A percentile compares a stretch with the other conserved stretches of the same genome.
phyloP scores from a whole-genome alignment of 73 alveolate species.

The Paramecium octaurelia region DNA sequence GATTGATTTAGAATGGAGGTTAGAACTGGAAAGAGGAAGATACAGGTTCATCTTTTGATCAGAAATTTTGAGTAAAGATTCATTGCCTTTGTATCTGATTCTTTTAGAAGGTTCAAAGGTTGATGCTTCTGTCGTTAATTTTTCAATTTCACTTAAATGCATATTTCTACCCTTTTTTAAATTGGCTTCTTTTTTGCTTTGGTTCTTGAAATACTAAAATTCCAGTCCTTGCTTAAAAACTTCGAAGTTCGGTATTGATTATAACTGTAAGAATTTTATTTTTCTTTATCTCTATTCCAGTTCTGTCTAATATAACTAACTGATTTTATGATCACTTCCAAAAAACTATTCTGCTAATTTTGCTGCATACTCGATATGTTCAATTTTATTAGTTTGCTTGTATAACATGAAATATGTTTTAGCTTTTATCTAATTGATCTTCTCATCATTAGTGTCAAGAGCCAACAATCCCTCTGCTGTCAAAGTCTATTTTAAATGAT shows the following conservation, averaged over 20 bases:
- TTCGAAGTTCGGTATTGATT: conserved; percentile 15
- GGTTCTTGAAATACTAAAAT: neutral
- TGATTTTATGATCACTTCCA: conserved; percentile 18
- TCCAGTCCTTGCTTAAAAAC: conserved; percentile 6
- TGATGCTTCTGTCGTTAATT: conserved; percentile 33
- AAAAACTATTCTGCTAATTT: neutral
- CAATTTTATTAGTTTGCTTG: neutral
- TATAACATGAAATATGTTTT: conserved; percentile 16
- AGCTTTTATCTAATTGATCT: conserved; percentile 30
- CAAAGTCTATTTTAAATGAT: neutral
- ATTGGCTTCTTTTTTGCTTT: neutral
- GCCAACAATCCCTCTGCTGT: neutral
- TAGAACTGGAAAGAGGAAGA: neutral
- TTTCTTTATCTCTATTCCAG: neutral
- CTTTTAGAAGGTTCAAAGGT: conserved; percentile 43
- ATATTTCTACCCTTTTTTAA: neutral
- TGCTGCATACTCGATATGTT: conserved; percentile 7
- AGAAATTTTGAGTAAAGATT: neutral
- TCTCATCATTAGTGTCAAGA: neutral
- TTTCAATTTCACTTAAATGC: conserved; percentile 21
- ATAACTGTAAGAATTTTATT: neutral
- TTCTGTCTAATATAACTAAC: neutral
- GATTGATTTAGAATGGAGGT: neutral
- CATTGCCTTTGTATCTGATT: conserved; percentile 1
- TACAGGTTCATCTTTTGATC: neutral